Conservation (phyloP, 345 rosid genomes). For the Bruguiera sexangula region DNA sequence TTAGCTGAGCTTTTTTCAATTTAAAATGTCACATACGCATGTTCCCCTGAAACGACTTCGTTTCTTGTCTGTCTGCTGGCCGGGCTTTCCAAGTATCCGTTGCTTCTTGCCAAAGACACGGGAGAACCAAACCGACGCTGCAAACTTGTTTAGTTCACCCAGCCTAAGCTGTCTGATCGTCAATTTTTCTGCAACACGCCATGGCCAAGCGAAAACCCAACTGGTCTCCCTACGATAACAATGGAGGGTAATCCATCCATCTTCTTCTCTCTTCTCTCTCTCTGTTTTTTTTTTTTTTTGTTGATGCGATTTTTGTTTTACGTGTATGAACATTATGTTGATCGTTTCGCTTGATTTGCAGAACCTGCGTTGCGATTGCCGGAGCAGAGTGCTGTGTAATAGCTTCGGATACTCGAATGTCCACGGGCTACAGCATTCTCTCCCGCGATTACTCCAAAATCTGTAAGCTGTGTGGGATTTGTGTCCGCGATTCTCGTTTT, state of each 20-base stretch:
- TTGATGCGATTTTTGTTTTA: not conserved
- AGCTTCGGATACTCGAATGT: constrained; percentile 94
- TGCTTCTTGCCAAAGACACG: too few species aligned
- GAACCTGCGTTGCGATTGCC: constrained; percentile 89
- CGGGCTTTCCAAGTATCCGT: too few species aligned
- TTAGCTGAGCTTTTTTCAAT: too few species aligned
- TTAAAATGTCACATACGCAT: too few species aligned
- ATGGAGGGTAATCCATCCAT: constrained; percentile 67
- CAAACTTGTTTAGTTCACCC: too few species aligned
- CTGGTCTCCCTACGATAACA: constrained; percentile 92
- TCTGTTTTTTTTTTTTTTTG: not conserved
- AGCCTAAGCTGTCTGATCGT: too few species aligned
- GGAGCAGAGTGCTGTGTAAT: constrained; percentile 90
- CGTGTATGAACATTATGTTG: not conserved
- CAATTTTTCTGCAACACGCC: not conserved
- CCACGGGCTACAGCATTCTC: constrained; percentile 83
- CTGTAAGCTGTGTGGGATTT: constrained; percentile 52
- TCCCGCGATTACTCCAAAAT: constrained; percentile 89
- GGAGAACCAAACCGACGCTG: too few species aligned
- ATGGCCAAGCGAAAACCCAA: constrained; percentile 77
- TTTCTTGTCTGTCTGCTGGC: too few species aligned
- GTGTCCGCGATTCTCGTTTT: too few species aligned
- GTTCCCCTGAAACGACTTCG: too few species aligned
- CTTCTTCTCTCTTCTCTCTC: not conserved
- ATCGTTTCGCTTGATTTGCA: constrained; percentile 20